Evolutionary conservation across 768 basidiomycete species (phyloP), one percentile per base, ranked within the genome.

Genomic region (Leccinum rimulosum): DNA sequence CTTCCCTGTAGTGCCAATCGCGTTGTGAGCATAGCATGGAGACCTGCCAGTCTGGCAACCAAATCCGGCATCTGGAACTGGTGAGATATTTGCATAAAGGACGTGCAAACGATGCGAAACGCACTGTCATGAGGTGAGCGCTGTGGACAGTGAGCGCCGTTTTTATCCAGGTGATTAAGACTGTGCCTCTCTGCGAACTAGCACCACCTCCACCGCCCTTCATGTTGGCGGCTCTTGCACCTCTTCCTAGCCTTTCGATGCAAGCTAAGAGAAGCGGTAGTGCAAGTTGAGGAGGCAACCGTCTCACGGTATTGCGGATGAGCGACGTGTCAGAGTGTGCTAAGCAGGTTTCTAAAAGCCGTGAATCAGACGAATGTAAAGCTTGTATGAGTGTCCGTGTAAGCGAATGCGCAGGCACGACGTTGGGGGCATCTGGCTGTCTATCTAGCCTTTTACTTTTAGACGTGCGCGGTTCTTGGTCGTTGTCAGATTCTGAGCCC

Each of bases 361-460:
- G 84, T 3, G 90, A 83, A 77, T 99, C 97, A 19, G 91, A 88
- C 1, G 97, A 98, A 72, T 99, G 97, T 28, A 99, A 76, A 0
- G 97, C 96, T 76, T 99, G 97, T 58, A 96, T 91, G 52, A 99
- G 81, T 28, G 96, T 95, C 56, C 94, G 88, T 28, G 96, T 93
- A 59, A 98, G 82, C 0, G 96, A 95, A 63, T 88, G 86, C 1
- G 93, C 86, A 38, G 95, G 91, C 19, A 86, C 78, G 43, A 80
- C 73, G n/a, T 78, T 68, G 8, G 70, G 68, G 12, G 77, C 75
- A 22, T 55, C 68, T 52, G 57, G 64, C 30, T 57, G 57, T 58
- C 52, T 68, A 56, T 64, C 22, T 10, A 53, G 51, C 49, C 38
- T 62, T 25, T 78, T 67, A n/a, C n/a, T n/a, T n/a, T 66, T 63